Evolutionary conservation across 2,329 filamentous ascomycete genomes (phyloP), one percentile per base, ranked within the genome.

Genomic region (Fusarium haematococcum): DNA sequence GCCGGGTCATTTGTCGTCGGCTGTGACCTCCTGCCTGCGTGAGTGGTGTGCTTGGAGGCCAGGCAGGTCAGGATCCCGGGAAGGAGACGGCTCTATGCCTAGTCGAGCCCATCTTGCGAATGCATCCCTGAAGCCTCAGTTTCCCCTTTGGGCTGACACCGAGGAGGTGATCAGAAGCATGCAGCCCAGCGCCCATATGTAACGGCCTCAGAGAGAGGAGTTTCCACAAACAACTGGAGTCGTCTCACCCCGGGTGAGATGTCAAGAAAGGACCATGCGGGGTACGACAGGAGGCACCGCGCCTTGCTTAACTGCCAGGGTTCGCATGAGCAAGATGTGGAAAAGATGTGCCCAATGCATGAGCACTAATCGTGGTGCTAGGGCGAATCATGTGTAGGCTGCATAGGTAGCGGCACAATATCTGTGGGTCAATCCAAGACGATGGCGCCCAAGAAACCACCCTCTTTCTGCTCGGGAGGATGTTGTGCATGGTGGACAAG

Each of bases 91-190:
- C 63, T 66, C 75, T 75, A 80, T 81, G 75, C 81, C 80, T 77
- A 81, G 78, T 80, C 63, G 62, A 81, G 81, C 71, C 75, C 77
- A 69, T 70, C 79, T 83, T 83, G 81, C 81, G 81, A 83, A 67
- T 65, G 62, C 18, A 78, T 70, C 76, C 70, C 69, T 72, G 59
- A 66, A 63, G 39, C 33, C 65, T 69, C 68, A 65, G 64, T 60
- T 65, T 72, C 57, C 71, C 65, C 64, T 69, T 71, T 60, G 37
- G 70, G 71, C 63, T 62, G 68, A 68, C 67, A 58, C 65, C 64
- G 64, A 66, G 61, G 63, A 61, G 56, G 66, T 68, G 54, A 69
- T 63, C 33, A 74, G 65, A 68, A 65, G 52, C 52, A 67, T 73
- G 72, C 58, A 70, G 60, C 59, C 60, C 68, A 71, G 62, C 68